Evolutionary conservation across 768 basidiomycete species (phyloP).

Genomic region (Arthromyces matolae): DNA sequence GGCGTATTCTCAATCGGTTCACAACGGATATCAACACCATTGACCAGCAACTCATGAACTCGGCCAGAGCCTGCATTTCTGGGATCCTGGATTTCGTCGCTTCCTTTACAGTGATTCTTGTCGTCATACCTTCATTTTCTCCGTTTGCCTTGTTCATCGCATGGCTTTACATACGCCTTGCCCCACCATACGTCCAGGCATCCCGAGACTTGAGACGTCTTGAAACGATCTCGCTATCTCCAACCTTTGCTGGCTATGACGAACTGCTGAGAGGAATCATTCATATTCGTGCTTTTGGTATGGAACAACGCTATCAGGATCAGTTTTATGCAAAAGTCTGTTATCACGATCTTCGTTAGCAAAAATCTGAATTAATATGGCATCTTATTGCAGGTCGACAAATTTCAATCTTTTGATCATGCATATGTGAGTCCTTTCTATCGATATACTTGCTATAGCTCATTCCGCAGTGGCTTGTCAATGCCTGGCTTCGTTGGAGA

Average conservation of each 20-base stretch:
- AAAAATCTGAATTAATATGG: slow-evolving; percentile 32
- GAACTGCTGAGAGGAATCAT: slow-evolving; percentile 63
- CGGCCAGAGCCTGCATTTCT: slow-evolving; percentile 50
- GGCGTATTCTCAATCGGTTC: slow-evolving; percentile 77
- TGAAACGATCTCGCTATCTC: slow-evolving; percentile 64
- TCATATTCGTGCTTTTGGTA: slow-evolving; percentile 68
- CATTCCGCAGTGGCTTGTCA: slow-evolving; percentile 56
- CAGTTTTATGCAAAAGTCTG: slow-evolving; percentile 54
- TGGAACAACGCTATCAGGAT: slow-evolving; percentile 66
- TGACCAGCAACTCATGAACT: slow-evolving; percentile 58
- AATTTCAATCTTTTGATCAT: slow-evolving; percentile 70
- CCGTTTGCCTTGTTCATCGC: slow-evolving; percentile 67
- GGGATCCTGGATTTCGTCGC: slow-evolving; percentile 59
- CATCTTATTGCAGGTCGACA: slow-evolving; percentile 42
- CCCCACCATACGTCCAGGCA: slow-evolving; percentile 56
- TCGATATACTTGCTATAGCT: slow-evolving; percentile 7
- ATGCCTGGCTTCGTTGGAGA: slow-evolving; percentile 67
- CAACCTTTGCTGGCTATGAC: slow-evolving; percentile 71
- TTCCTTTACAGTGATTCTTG: slow-evolving; percentile 61
- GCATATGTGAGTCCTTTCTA: slow-evolving; percentile 50
- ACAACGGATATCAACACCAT: slow-evolving; percentile 75
- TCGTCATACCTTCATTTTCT: slow-evolving; percentile 59
- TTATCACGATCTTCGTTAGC: neutral
- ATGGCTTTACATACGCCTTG: slow-evolving; percentile 62
- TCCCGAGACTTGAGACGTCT: slow-evolving; percentile 66